Base-by-base conservation (phyloP, 768 basidiomycete genomes). In the Russula sp. region DNA sequence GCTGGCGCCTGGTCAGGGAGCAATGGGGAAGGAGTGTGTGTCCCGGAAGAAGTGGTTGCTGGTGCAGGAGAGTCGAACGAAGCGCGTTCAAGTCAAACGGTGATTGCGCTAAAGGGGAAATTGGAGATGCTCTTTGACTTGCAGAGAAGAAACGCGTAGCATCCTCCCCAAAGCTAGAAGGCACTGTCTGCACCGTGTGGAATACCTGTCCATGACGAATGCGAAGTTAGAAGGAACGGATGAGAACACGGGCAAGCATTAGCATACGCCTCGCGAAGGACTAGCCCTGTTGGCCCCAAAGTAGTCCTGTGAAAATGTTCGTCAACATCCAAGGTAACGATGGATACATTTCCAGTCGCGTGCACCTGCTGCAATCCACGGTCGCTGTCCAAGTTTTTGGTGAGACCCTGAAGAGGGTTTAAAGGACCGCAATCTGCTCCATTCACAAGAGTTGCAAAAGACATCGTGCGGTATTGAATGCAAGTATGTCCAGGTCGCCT, bases 381-480 rank as follows among this genome's bases (percentile, higher is more conserved):
- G 73, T 94, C 92, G 50, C 83, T 80, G 67, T 91, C 90, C 66
- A 93, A 87, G 51, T 83, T 80, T 72, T 94, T 94, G 0, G 89
- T 81, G 6, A 96, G 83, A 18, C 81, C 83, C 71, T 92, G 90
- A 20, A 96, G 75, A 13, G 92, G 85, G 73, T 94, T 96, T 0
- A 83, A 83, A 7, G 94, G 92, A 0, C 94, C 94, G 68, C 93
- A 96, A 50, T 93, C 91, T 1, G 90, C 79, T 48, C 85, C 86
- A 52, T 82, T 84, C 24, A 87, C 81, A 22, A 95, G 86, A 80
- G 90, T 82, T 55, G 91, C 87, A 32, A 94, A 79, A 7, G 91
- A 86, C 92, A 94, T 92, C 16, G 40, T 32, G 0, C 38, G 24
- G 20, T n/a, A 3, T 48, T 30, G 44, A 32, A 32, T 16, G 40